Conservation (phyloP, 208 protist species). For the Trypanosoma theileri region DNA sequence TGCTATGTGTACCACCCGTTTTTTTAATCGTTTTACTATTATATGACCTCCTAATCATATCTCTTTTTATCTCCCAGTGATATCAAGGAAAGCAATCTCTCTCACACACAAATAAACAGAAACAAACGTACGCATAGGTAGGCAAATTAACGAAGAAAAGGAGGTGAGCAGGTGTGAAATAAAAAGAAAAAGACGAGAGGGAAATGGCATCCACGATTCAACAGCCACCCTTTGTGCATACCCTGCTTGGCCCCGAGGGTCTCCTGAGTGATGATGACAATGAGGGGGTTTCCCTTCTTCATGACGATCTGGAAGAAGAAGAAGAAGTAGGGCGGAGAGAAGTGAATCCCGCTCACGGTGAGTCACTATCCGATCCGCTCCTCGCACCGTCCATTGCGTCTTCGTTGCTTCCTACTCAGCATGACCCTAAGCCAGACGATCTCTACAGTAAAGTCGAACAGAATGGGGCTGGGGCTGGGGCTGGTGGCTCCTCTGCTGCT, state of each 20-base stretch:
- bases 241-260: background rate
- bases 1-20: no score
- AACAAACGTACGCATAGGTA: background rate
- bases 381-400: no score
- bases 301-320: conserved; percentile 4
- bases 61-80: no score
- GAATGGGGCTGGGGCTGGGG: background rate
- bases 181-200: conserved; percentile 5
- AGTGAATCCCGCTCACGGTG: background rate
- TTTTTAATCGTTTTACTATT: no score
- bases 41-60: no score
- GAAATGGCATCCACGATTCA: conserved; percentile 21
- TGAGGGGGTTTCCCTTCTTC: background rate
- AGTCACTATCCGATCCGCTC: no score
- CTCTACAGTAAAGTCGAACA: background rate
- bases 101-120: no score
- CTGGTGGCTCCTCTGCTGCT: background rate
- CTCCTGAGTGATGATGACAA: conserved; percentile 3
- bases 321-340: background rate
- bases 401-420: no score
- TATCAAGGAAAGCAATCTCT: no score
- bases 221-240: conserved; percentile 9
- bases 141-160: conserved; percentile 6
- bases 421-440: no score
- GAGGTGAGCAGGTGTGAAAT: background rate